Base-by-base conservation (phyloP, 768 basidiomycete genomes). In the Leccinum rimulosum region DNA sequence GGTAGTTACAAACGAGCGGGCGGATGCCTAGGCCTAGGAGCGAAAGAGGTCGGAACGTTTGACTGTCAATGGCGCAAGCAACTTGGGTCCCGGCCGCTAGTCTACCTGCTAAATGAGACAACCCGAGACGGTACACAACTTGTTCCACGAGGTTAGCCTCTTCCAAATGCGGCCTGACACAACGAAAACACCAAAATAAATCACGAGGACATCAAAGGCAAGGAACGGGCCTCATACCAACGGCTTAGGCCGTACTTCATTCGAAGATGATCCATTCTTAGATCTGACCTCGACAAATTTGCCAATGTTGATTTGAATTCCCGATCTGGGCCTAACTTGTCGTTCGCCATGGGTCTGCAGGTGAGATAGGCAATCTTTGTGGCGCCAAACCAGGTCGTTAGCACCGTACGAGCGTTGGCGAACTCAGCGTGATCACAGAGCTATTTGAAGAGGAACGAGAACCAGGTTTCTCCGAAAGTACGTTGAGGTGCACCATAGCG, bases 261-360 rank as follows among this genome's bases (percentile, higher is more conserved):
- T 67, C 36, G 82, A 77, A 61, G 79, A 28, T 6, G 22, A 75
- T 60, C 76, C 78, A 45, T 80, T 79, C 76, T 93, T 92, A 70
- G 79, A 77, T 56, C 81, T 83, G 49, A 88, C 92, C 74, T 90
- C 92, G 76, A 93, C 95, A 73, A 98, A 98, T 70, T 93, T 92
- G 14, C 96, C 96, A 53, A 87, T 88, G 6, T 96, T 96, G 11
- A 98, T 79, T 66, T 87, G 84, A 95, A 98, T 48, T 92, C 86
- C 60, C 82, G 84, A 68, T 91, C 89, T 52, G 83, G 82, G 19
- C 88, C 85, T 7, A 79, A 74, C 55, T 81, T 79, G 55, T 83
- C 82, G 51, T 85, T 80, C 53, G 72, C 69, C 55, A 75, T 75
- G 33, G 76, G 67, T 52, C 77, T 54, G 11, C 27, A 12, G 64